Evolutionary conservation across 225 moss, liverwort and hornwort genomes (phyloP), one percentile per base, ranked within the genome.

Genomic region (Asterella californica): DNA sequence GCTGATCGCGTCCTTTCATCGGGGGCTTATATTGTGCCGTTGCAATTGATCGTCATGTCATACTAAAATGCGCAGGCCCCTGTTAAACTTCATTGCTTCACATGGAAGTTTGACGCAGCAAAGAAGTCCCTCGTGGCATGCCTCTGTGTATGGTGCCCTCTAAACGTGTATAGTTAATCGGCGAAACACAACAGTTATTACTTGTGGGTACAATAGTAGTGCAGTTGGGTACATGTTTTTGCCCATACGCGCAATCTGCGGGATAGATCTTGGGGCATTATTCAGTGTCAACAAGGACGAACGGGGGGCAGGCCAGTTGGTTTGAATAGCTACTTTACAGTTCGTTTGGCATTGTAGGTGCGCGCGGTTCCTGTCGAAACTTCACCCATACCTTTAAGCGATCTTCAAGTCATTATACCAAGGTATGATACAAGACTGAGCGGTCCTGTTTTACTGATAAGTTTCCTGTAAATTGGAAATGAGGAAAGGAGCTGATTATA

Each of bases 291-390:
- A 6, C 18, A 38, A 10, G 21, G 21, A 19, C 57, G 21, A 19
- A 25, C 36, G 5, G 22, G n/a, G 11, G 38, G 38, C 38, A 21
- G 10, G 70, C 70, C 37, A 25, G 34, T 68, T 37, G 34, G 19
- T 68, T 36, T 1, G 36, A 24, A 45, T 42, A 22, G 1, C 15
- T 65, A 10, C 42, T 70, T 70, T 10, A 37, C 19, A 0, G 10
- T 22, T 15, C 10, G 36, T 42, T 76, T 18, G 24, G 37, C 27
- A 34, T 74, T 86, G 53, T 85, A 91, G 93, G 90, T 99, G 81
- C 93, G 95, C 52, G 90, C 73, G 74, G 93, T 99, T 74, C 80
- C 83, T 63, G 99, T 99, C 24, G 92, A 89, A 86, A 91, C 93
- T 38, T 84, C 88, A n/a, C 84, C 85, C 61, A 88, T 94, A 82